Conservation (phyloP, 768 basidiomycete species). For the Lyophyllum atratum region DNA sequence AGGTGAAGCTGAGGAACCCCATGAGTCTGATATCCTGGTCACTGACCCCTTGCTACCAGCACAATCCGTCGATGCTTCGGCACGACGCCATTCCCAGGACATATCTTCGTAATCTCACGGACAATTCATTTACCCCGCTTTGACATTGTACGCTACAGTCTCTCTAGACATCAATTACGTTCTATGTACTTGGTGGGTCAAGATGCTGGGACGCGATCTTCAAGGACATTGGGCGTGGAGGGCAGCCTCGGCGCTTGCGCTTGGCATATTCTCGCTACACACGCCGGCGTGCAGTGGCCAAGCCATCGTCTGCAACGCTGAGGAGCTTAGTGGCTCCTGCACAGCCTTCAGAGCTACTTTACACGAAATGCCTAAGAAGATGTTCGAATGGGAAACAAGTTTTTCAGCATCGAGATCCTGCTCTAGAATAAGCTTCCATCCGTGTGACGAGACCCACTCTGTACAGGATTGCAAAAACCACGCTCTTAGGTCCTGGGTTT, state of each 20-base stretch:
- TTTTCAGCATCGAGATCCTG: background rate
- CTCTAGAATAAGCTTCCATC: background rate
- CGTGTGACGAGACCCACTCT: background rate
- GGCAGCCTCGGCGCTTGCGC: too few relatives aligned
- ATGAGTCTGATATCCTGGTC: background rate
- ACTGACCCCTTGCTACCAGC: background rate
- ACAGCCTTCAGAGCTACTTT: too few relatives aligned
- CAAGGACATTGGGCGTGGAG: too few relatives aligned
- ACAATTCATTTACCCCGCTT: background rate
- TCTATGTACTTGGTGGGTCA: background rate
- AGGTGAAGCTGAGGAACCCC: background rate
- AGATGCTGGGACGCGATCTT: background rate
- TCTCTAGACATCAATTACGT: background rate
- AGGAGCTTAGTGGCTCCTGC: too few relatives aligned
- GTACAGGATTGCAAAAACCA: background rate
- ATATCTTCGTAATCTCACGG: background rate
- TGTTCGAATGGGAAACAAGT: background rate
- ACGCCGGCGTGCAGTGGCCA: too few relatives aligned
- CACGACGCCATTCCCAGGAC: background rate
- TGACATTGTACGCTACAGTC: background rate
- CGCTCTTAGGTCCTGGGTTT: background rate
- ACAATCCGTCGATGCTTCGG: background rate
- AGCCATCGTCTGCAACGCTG: too few relatives aligned
- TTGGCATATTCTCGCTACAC: too few relatives aligned
- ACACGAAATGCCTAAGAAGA: too few relatives aligned